phyloP scores from a whole-genome alignment of 352 stramenopile species.

The Globisporangium middletonii region DNA sequence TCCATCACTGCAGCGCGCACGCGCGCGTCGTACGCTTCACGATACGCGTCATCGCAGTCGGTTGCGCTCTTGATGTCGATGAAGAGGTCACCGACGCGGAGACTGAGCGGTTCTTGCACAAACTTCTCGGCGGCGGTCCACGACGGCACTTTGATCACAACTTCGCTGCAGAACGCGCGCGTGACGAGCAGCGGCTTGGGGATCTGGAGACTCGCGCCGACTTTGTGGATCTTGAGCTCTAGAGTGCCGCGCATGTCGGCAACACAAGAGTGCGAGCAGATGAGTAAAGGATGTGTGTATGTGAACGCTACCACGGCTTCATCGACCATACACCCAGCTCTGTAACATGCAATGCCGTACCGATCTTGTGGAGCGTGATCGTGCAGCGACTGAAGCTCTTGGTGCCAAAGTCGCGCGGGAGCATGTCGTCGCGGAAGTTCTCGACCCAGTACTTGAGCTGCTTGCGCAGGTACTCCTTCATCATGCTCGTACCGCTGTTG shows the following conservation, averaged over 20 bases:
- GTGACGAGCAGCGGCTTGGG: constrained; percentile 46
- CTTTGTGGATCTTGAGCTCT: constrained; percentile 66
- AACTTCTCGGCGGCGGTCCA: constrained; percentile 50
- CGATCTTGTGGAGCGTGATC: constrained; percentile 41
- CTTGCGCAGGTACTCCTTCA: constrained; percentile 69
- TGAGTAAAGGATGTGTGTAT: background rate
- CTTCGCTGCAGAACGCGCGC: constrained; percentile 39
- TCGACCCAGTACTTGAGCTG: constrained; percentile 66
- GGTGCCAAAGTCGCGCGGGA: constrained; percentile 47
- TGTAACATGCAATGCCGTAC: constrained; percentile 14
- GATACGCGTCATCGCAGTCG: constrained; percentile 46
- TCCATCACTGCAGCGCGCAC: constrained; percentile 34
- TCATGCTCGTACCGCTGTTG: constrained; percentile 26
- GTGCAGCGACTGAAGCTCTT: constrained; percentile 43
- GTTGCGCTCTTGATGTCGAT: constrained; percentile 38
- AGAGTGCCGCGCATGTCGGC: background rate
- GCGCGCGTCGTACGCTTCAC: constrained; percentile 22
- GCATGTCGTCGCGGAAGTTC: constrained; percentile 47
- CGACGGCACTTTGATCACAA: constrained; percentile 52
- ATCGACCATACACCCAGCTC: background rate
- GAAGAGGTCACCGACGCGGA: constrained; percentile 42
- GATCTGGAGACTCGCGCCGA: constrained; percentile 38
- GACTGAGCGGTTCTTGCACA: constrained; percentile 39
- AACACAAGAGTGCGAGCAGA: background rate
- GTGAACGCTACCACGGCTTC: too few species aligned